Conservation (phyloP, 2,329 filamentous ascomycete genomes). For the Xylaria sp. region DNA sequence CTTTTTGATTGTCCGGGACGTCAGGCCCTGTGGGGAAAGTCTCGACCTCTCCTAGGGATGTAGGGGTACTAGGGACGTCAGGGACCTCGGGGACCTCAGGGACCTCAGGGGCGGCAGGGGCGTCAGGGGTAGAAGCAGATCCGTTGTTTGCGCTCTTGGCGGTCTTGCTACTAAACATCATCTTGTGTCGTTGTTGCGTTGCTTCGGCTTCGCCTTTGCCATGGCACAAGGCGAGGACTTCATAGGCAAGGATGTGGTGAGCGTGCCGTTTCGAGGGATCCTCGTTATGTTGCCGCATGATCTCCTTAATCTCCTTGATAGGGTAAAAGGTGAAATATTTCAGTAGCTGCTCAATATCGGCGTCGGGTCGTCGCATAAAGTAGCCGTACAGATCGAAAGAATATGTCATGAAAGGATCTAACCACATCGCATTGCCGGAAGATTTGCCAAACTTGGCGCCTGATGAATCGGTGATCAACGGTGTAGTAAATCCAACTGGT, state of each 20-base stretch:
- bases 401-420: slow-evolving; percentile 74
- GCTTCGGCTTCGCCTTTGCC: slow-evolving; percentile 58
- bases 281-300: slow-evolving; percentile 62
- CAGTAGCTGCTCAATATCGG: slow-evolving; percentile 73
- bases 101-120: too few species aligned
- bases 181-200: slow-evolving; percentile 52
- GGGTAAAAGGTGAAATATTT: slow-evolving; percentile 90
- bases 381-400: slow-evolving; percentile 87
- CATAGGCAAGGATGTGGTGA: slow-evolving; percentile 76
- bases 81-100: too few species aligned
- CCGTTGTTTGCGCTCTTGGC: too few species aligned
- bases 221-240: slow-evolving; percentile 77
- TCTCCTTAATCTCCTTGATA: slow-evolving; percentile 55
- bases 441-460: slow-evolving; percentile 94
- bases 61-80: neutral
- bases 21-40: slow-evolving; percentile 20
- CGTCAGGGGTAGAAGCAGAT: too few species aligned
- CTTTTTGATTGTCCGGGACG: slow-evolving; percentile 39
- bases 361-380: slow-evolving; percentile 77
- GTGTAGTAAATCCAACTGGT: slow-evolving; percentile 84
- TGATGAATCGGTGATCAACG: slow-evolving; percentile 76
- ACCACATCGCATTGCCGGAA: slow-evolving; percentile 89
- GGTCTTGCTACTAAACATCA: slow-evolving; percentile 39
- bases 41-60: slow-evolving; percentile 12
- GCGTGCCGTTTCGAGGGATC: slow-evolving; percentile 69